Base-by-base conservation (phyloP, 2,329 filamentous ascomycete genomes). In the Hypoxylon sp. region DNA sequence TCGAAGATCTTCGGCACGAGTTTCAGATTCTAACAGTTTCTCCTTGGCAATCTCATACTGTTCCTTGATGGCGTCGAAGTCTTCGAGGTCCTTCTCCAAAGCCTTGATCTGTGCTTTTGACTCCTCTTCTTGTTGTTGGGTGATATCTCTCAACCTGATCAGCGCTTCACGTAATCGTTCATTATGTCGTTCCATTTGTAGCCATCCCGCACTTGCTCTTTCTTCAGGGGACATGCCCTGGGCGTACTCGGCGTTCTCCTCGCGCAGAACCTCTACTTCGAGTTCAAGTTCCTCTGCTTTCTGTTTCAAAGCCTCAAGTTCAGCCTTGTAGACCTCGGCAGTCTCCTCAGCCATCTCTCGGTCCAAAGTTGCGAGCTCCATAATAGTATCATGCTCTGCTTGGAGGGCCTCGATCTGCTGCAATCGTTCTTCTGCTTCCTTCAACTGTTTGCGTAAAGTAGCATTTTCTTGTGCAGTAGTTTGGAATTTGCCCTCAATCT, bases 311-410 rank as follows among this genome's bases (percentile, higher is more conserved):
- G 88, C 85, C 37, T 97, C 92, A 23, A 96, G 82, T 75, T 99
- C 94, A 1, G 87, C 85, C 76, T 94, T 96, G 53, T 91, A 83
- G 16, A 91, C 88, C 71, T 98, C 96, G 0, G 92, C 91, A 45
- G 90, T 93, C 79, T 97, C 95, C 78, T 99, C 94, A 0, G 96
- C 96, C 92, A 98, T 97, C 78, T 99, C 95, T 46, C 93, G 89
- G 76, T 99, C 96, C 25, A 99, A 82, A 0, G 92, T 91, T 5
- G 94, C 93, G 79, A 96, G 87, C 79, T 99, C 96, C 74, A 97
- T 81, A 5, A 91, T 88, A 2, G 90, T 87, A 29, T 98, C 96
- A 77, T 96, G 90, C 70, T 97, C 94, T 6, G 92, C 91, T 75
- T 96, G 91, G 57, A 91, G 83, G 29, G 86, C 84, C 71, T 95